phyloP scores from a whole-genome alignment of 352 stramenopile species.

The Elongisporangium senticosum region DNA sequence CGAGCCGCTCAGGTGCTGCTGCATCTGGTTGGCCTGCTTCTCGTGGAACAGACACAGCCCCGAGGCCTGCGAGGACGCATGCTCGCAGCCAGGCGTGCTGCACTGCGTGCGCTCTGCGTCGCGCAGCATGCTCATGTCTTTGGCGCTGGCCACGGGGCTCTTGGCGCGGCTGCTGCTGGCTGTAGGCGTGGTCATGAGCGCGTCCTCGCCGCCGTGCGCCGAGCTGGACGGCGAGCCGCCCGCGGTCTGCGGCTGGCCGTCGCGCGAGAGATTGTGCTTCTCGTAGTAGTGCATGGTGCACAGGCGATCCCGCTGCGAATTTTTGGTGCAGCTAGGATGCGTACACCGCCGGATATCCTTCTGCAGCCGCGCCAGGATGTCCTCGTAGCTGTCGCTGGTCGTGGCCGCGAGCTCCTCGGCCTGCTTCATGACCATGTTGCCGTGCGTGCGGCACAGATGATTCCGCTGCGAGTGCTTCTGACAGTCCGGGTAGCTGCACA shows the following conservation, averaged over 20 bases:
- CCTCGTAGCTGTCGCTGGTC: constrained; percentile 54
- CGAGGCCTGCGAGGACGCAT: constrained; percentile 32
- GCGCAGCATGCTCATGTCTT: constrained; percentile 16
- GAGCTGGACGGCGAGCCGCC: not conserved
- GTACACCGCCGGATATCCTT: constrained; percentile 77
- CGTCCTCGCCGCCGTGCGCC: not conserved
- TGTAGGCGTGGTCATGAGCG: not conserved
- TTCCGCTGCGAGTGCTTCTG: constrained; percentile 82
- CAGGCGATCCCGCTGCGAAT: constrained; percentile 79
- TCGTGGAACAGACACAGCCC: constrained; percentile 49
- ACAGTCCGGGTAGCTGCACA: constrained; percentile 83
- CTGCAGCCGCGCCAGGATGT: constrained; percentile 62
- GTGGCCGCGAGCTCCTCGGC: constrained; percentile 55
- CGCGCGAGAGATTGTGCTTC: constrained; percentile 46
- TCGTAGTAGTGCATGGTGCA: constrained; percentile 83
- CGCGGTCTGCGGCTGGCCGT: constrained; percentile 3
- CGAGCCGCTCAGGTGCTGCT: constrained; percentile 9
- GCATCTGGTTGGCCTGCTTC: constrained; percentile 30
- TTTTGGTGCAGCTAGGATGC: constrained; percentile 76
- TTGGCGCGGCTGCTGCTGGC: constrained; percentile 1
- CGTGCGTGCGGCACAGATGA: constrained; percentile 82
- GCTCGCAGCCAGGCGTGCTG: constrained; percentile 25
- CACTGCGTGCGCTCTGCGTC: constrained; percentile 26
- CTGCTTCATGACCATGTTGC: constrained; percentile 75
- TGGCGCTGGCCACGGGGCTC: constrained; percentile 6